Conservation (phyloP, 352 stramenopile species). For the Globisporangium splendens region DNA sequence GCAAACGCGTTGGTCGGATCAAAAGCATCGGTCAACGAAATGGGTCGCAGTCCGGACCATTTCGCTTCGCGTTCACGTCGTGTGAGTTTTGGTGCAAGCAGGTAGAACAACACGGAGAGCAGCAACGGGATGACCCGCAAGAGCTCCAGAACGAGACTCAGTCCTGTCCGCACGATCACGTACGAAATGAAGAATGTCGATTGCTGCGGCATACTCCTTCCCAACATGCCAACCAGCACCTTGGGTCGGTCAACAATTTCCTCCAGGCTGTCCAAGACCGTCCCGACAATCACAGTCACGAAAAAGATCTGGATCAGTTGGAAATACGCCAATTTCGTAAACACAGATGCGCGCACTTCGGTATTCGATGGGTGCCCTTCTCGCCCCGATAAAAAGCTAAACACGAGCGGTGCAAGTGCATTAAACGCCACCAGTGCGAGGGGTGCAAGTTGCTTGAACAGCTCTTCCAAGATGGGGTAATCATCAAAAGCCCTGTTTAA, state of each 20-base stretch:
- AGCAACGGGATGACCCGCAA: slow-evolving; percentile 53
- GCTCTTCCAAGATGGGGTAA: slow-evolving; percentile 50
- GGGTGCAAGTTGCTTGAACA: slow-evolving; percentile 73
- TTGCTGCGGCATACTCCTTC: slow-evolving; percentile 70
- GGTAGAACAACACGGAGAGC: slow-evolving; percentile 41
- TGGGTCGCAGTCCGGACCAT: slow-evolving; percentile 55
- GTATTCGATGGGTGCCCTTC: slow-evolving; percentile 72
- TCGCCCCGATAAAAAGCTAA: slow-evolving; percentile 54
- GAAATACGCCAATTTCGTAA: slow-evolving; percentile 79
- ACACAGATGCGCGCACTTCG: slow-evolving; percentile 56
- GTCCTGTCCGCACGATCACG: slow-evolving; percentile 64
- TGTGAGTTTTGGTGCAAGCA: slow-evolving; percentile 63
- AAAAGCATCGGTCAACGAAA: slow-evolving; percentile 51
- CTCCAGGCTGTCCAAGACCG: slow-evolving; percentile 68
- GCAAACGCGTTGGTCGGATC: slow-evolving; percentile 56
- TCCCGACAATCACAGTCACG: slow-evolving; percentile 72
- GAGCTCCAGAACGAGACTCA: slow-evolving; percentile 59
- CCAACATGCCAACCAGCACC: slow-evolving; percentile 65
- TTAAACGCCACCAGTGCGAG: slow-evolving; percentile 57
- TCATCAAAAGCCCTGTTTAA: slow-evolving; percentile 60
- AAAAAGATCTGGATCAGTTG: slow-evolving; percentile 85
- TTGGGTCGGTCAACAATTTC: slow-evolving; percentile 73
- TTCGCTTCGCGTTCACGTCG: slow-evolving; percentile 42
- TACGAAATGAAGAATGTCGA: slow-evolving; percentile 87
- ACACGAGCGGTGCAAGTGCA: slow-evolving; percentile 59